These are phyloP conservation scores for Candida parachauliodes DNA, from an alignment of 805 yeast species.

Conservation along the genomic window DNA sequence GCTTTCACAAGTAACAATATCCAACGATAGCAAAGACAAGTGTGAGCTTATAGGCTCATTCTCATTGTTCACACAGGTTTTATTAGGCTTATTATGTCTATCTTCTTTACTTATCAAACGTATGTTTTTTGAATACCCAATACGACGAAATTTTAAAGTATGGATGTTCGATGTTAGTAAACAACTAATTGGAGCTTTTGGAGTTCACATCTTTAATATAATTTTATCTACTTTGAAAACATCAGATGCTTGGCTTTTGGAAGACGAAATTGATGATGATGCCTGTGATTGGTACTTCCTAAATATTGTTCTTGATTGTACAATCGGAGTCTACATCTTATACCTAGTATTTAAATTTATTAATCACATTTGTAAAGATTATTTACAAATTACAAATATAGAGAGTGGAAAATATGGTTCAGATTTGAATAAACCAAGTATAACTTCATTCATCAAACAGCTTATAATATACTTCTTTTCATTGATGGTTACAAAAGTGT, in stretches of 20 bases:
- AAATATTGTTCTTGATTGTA: conserved; percentile 84
- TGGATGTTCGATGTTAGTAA: conserved; percentile 91
- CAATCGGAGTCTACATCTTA: conserved; percentile 85
- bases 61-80: conserved; percentile 71
- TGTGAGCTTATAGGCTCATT: conserved; percentile 73
- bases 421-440: conserved; percentile 52
- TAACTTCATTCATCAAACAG: conserved; percentile 64
- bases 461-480: conserved; percentile 64
- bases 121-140: conserved; percentile 65
- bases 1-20: no score
- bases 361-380: conserved; percentile 40
- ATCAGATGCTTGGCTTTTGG: conserved; percentile 6
- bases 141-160: conserved; percentile 77
- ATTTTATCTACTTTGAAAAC: conserved; percentile 61
- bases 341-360: conserved; percentile 48
- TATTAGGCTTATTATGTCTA: conserved; percentile 74
- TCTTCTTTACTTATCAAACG: conserved; percentile 73
- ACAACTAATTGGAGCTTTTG: conserved; percentile 83
- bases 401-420: conserved; percentile 63
- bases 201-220: conserved; percentile 77
- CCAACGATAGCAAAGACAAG: conserved; percentile 24
- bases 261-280: conserved; percentile 17
- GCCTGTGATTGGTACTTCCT: conserved; percentile 96
- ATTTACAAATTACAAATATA: conserved; percentile 36
- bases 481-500: conserved; percentile 59